These are phyloP conservation scores for Talaromyces ruber DNA, from an alignment of 495 filamentous ascomycete species.

Conservation along the genomic window DNA sequence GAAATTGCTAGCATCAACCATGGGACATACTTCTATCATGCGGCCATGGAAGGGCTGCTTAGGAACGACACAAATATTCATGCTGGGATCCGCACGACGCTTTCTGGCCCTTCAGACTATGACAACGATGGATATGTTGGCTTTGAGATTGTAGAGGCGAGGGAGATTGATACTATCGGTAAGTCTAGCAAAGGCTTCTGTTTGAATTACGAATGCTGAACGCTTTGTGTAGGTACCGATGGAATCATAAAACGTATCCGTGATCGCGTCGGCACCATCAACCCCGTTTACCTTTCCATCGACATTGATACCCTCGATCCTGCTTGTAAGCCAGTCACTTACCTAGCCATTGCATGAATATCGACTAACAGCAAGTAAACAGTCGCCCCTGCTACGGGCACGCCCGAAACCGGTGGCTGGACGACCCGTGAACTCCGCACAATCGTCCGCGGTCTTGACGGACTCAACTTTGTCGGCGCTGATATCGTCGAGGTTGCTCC, in stretches of 20 bases:
- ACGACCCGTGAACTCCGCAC: slow-evolving; percentile 68
- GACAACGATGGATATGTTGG: slow-evolving; percentile 79
- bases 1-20: slow-evolving; percentile 68
- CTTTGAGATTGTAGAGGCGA: slow-evolving; percentile 71
- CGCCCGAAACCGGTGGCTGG: slow-evolving; percentile 84
- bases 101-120: slow-evolving; percentile 64
- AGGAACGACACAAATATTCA: slow-evolving; percentile 79
- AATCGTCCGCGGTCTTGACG: slow-evolving; percentile 64
- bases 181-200: slow-evolving; percentile 8
- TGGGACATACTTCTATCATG: slow-evolving; percentile 74
- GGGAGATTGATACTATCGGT: slow-evolving; percentile 74
- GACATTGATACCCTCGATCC: slow-evolving; percentile 88
- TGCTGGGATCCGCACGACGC: slow-evolving; percentile 72
- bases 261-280: slow-evolving; percentile 60
- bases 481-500: slow-evolving; percentile 75
- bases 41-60: slow-evolving; percentile 62
- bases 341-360: background rate
- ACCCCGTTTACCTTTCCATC: slow-evolving; percentile 74
- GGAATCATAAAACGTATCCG: slow-evolving; percentile 71
- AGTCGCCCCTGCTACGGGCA: slow-evolving; percentile 78
- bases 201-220: background rate
- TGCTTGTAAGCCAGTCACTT: slow-evolving; percentile 45
- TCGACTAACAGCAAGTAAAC: background rate
- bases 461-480: slow-evolving; percentile 67
- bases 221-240: slow-evolving; percentile 22